Evolutionary conservation across 257 asterid genomes (phyloP), one percentile per base, ranked within the genome.

Genomic region (Petrea volubilis): DNA sequence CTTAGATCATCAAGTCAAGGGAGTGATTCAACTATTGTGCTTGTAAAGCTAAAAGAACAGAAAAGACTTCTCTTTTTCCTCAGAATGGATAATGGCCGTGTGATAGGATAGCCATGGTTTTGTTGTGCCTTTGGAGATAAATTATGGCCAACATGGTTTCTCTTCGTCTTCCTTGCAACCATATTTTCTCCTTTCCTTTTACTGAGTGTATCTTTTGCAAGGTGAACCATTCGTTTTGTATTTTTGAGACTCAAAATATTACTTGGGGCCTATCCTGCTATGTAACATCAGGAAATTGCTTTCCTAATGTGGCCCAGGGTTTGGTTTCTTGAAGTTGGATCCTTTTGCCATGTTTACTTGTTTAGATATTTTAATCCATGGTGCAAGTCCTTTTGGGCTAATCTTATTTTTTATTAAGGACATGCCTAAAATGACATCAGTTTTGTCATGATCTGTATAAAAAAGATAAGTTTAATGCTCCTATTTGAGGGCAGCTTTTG

Each of bases 401-500:
- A n/a, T n/a, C n/a, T n/a, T n/a, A n/a, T n/a, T n/a, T 13, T n/a
- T 50, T 28, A 33, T 29, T 9, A 14, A 14, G 23, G 13, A 67
- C 53, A 38, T 5, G 43, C 20, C 49, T 6, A 53, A 20, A n/a
- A 13, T 31, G 18, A 14, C 24, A 23, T 18, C 24, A 24, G 23
- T 40, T 51, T 68, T 55, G n/a, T 67, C 64, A 7, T 52, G 53
- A 51, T 28, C 18, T 67, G 62, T 51, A n/a, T n/a, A n/a, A n/a
- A n/a, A n/a, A n/a, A n/a, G n/a, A n/a, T n/a, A n/a, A n/a, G n/a
- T n/a, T n/a, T n/a, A n/a, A n/a, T n/a, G n/a, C n/a, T n/a, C n/a
- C n/a, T n/a, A n/a, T n/a, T n/a, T n/a, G n/a, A n/a, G n/a, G n/a
- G n/a, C n/a, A n/a, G n/a, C n/a, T n/a, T n/a, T n/a, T n/a, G n/a